These are phyloP conservation scores for Solanum dulcamara DNA, from an alignment of 257 asterid species.

Conservation along the genomic window DNA sequence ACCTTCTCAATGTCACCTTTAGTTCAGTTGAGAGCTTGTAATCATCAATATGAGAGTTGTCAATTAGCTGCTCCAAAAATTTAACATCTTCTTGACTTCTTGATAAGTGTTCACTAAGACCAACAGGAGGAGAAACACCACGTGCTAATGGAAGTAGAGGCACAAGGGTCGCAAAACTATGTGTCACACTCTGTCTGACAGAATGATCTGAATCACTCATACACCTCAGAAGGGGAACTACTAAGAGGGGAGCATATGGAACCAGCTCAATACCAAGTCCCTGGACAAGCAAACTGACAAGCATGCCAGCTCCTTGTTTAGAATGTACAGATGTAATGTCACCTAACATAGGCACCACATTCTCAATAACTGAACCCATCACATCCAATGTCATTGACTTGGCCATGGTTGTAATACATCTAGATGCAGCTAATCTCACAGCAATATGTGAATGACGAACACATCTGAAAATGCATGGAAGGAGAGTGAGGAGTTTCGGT, in stretches of 20 bases:
- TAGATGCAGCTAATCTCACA: conserved; percentile 79
- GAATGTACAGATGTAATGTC: conserved; percentile 81
- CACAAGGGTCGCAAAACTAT: conserved; percentile 92
- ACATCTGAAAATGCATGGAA: conserved; percentile 89
- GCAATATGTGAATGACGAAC: conserved; percentile 90
- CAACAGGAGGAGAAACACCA: conserved; percentile 68
- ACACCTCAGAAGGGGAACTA: conserved; percentile 93
- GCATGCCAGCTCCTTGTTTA: conserved; percentile 99
- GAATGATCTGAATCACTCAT: conserved; percentile 94
- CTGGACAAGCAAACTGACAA: conserved; percentile 92
- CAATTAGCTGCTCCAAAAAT: conserved; percentile 94
- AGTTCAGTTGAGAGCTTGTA: conserved; percentile 79
- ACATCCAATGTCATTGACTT: conserved; percentile 85
- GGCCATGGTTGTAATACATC: conserved; percentile 91
- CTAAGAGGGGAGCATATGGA: conserved; percentile 91
- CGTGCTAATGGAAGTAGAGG: conserved; percentile 98
- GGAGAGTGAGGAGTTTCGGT: conserved; percentile 63
- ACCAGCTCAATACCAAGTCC: conserved; percentile 96
- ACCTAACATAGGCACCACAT: conserved; percentile 88
- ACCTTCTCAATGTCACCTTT: conserved; percentile 91
- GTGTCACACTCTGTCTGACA: conserved; percentile 98
- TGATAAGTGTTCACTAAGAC: conserved; percentile 63
- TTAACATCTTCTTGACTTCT: conserved; percentile 84
- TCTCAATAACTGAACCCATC: conserved; percentile 77
- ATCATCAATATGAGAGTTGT: conserved; percentile 93